phyloP scores from a whole-genome alignment of 2,329 filamentous ascomycete genomes.

The Fusarium sp. region DNA sequence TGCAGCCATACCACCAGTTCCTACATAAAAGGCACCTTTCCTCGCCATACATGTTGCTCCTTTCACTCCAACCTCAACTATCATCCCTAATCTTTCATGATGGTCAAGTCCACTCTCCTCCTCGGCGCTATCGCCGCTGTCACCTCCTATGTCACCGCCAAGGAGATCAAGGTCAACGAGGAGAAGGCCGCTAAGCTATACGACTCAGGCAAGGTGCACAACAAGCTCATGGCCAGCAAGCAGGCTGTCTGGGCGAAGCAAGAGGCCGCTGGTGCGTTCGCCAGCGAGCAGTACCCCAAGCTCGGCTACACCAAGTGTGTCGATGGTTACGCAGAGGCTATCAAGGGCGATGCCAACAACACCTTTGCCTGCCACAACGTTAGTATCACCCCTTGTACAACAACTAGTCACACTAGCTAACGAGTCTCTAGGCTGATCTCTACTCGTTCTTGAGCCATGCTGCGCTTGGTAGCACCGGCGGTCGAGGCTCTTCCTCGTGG shows the following conservation, averaged over 20 bases:
- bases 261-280: slow-evolving; percentile 46
- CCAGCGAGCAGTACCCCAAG: slow-evolving; percentile 48
- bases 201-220: slow-evolving; percentile 32
- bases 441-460: slow-evolving; percentile 65
- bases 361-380: slow-evolving; percentile 60
- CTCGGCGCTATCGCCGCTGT: slow-evolving; percentile 20
- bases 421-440: slow-evolving; percentile 50
- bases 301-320: slow-evolving; percentile 52
- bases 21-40: background rate
- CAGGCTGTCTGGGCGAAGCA: slow-evolving; percentile 48
- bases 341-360: slow-evolving; percentile 56
- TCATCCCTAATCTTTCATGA: background rate
- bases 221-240: slow-evolving; percentile 32
- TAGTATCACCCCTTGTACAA: background rate
- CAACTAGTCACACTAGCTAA: rapidly evolving
- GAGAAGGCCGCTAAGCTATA: slow-evolving; percentile 23
- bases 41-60: background rate
- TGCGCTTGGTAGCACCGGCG: slow-evolving; percentile 57
- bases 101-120: slow-evolving; percentile 31
- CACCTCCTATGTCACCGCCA: slow-evolving; percentile 7
- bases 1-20: too few species aligned
- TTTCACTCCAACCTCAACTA: background rate
- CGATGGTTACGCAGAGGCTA: slow-evolving; percentile 54
- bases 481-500: slow-evolving; percentile 52
- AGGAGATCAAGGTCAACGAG: slow-evolving; percentile 32